Percentiles rank a stretch among this genome's conserved stretches.
phyloP scores from a whole-genome alignment of 1,139 yeast genomes.

The Sugiyamaella castrensis region DNA sequence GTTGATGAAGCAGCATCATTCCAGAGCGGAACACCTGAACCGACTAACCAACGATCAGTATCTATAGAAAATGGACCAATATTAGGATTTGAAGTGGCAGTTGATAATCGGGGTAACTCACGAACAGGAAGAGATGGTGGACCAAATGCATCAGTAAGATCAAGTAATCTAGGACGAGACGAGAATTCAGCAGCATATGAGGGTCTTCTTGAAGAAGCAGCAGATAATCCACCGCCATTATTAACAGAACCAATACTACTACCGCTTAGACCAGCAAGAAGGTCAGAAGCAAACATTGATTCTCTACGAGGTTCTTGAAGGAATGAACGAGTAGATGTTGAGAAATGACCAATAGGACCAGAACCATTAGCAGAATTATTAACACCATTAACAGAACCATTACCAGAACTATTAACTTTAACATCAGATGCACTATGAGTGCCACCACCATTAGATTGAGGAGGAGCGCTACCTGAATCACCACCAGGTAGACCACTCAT shows the following conservation, averaged over 20 bases:
- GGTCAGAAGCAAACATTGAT: slow-evolving; percentile 10
- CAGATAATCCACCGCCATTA: slow-evolving; percentile 23
- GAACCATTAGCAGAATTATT: neutral
- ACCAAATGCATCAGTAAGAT: slow-evolving; percentile 9
- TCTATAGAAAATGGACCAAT: slow-evolving; percentile 3
- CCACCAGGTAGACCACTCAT: no score
- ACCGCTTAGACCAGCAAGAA: slow-evolving; percentile 1
- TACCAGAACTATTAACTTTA: neutral
- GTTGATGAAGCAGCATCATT: neutral
- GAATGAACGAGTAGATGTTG: slow-evolving; percentile 3
- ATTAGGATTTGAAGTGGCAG: slow-evolving; percentile 10
- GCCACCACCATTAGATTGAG: neutral
- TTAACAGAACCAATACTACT: neutral
- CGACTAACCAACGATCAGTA: slow-evolving; percentile 6
- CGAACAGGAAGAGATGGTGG: neutral
- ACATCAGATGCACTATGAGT: slow-evolving; percentile 1
- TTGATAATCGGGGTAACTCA: slow-evolving; percentile 6
- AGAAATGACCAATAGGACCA: neutral
- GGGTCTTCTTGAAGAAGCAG: slow-evolving; percentile 34
- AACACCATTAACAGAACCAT: neutral
- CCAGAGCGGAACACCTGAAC: slow-evolving; percentile 4
- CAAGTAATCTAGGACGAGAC: slow-evolving; percentile 26
- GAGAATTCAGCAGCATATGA: slow-evolving; percentile 38
- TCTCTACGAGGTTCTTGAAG: slow-evolving; percentile 12
- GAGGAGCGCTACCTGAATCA: neutral